Base-by-base conservation (phyloP, 73 alveolate genomes). In the Paramecium biaurelia region DNA sequence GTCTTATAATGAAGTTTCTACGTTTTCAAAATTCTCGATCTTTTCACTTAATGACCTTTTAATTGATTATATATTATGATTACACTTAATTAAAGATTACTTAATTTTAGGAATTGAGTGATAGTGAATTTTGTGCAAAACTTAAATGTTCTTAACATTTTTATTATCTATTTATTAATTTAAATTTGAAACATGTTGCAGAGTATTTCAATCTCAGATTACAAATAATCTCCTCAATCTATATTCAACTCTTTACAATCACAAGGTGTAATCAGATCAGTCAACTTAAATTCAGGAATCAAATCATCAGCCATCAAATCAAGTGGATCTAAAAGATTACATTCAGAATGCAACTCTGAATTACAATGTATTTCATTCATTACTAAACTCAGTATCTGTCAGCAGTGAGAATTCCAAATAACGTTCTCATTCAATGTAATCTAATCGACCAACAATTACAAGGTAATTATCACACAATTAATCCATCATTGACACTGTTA, bases 1-100 rank as follows among this genome's bases (percentile, higher is more conserved):
- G 47, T 93, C 96, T 28, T 86, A 38, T 18, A 85, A 86, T 30
- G 85, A 58, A 23, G 87, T 18, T 21, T 92, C 96, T 42, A 74
- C 49, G 18, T 74, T 74, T 38, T 74, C 87, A n/a, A 37, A 37
- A 28, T 37, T 23, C n/a, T 74, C 87, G 9, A 74, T 37, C 59
- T 74, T 41, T 2, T 37, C 57, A 74, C 35, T 67, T n/a, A 67
- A 67, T 37, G 67, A 0, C 32, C 20, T 74, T 34, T 24, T 11
- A 28, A 34, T 34, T 35, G 7, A 37, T 21, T 37, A 37, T 18
- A 5, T 38, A 37, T 23, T 28, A 34, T 74, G 7, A 34, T 74
- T 41, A 74, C 45, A 4, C 68, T 28, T 11, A 74, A 10, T 37
- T 34, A 23, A 11, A 37, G 28, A 5, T 53, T 41, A n/a, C 67